These are phyloP conservation scores for Cyclotella sp. DNA, from an alignment of 108 stramenopile genomes.

Conservation along the genomic window DNA sequence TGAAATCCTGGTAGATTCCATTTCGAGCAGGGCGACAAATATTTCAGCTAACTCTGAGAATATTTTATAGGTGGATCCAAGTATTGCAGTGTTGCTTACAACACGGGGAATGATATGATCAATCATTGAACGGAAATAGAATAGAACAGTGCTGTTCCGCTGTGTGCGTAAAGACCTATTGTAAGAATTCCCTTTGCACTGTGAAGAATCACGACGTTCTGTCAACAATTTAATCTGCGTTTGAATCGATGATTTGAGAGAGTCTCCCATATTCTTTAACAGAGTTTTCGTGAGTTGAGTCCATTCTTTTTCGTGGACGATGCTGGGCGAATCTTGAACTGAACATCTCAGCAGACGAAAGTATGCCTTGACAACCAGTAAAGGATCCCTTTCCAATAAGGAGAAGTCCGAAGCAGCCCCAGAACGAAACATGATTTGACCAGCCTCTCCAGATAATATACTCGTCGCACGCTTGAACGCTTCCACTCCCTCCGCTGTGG, in stretches of 20 bases:
- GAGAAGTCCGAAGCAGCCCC: background rate
- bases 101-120: constrained; percentile 13
- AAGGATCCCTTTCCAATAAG: background rate
- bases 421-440: background rate
- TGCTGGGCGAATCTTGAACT: background rate
- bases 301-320: constrained; percentile 9
- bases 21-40: constrained; percentile 22
- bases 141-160: constrained; percentile 10
- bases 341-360: constrained; percentile 27
- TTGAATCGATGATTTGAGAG: constrained; percentile 23
- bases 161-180: background rate
- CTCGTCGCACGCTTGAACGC: constrained; percentile 2
- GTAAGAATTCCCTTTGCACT: background rate
- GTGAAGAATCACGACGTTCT: background rate
- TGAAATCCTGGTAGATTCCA: constrained; percentile 9
- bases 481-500: constrained; percentile 6
- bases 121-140: constrained; percentile 19
- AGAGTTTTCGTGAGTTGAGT: constrained; percentile 4
- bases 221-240: constrained; percentile 15
- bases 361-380: constrained; percentile 15
- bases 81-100: background rate
- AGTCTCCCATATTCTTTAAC: constrained; percentile 19
- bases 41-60: constrained; percentile 26
- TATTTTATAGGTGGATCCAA: constrained; percentile 23
- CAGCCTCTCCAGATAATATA: background rate